Conservation (phyloP, 176 grass and related monocot genomes). For the Puccinellia tenuiflora region DNA sequence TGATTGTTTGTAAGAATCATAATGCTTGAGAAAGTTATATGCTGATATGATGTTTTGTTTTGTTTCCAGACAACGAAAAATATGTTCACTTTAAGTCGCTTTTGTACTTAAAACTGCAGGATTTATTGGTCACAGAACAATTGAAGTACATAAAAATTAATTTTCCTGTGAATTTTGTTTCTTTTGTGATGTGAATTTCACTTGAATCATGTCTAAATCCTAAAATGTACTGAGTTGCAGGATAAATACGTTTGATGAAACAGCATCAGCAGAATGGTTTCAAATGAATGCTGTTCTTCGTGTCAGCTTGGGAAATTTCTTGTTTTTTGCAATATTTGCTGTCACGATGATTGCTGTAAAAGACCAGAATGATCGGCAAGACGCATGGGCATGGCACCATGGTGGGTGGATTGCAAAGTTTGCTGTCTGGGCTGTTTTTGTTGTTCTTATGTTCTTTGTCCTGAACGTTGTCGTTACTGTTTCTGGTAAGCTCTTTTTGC, state of each 20-base stretch:
- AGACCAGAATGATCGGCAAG: slow-evolving; percentile 84
- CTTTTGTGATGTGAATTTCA: neutral
- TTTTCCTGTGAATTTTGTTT: neutral
- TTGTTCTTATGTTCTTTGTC: slow-evolving; percentile 87
- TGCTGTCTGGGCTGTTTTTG: slow-evolving; percentile 72
- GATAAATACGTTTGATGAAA: slow-evolving; percentile 46
- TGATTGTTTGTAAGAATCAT: neutral
- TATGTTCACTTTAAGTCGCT: neutral
- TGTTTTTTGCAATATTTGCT: slow-evolving; percentile 85
- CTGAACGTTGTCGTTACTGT: slow-evolving; percentile 77
- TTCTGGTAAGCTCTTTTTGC: slow-evolving; percentile 68
- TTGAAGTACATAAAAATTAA: neutral
- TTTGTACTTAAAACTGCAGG: neutral
- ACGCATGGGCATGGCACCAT: slow-evolving; percentile 94
- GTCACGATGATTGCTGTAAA: slow-evolving; percentile 85
- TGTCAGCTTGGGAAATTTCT: slow-evolving; percentile 90
- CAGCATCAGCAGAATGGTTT: slow-evolving; percentile 75
- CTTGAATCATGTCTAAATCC: neutral
- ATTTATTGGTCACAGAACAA: neutral
- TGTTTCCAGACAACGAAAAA: neutral
- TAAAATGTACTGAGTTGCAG: slow-evolving; percentile 23
- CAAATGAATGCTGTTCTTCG: slow-evolving; percentile 87
- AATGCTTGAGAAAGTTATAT: neutral
- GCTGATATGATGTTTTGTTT: neutral
- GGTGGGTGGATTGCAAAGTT: slow-evolving; percentile 88